Base-by-base conservation (phyloP, 2,329 filamentous ascomycete species). In the Pezicula radicicola region DNA sequence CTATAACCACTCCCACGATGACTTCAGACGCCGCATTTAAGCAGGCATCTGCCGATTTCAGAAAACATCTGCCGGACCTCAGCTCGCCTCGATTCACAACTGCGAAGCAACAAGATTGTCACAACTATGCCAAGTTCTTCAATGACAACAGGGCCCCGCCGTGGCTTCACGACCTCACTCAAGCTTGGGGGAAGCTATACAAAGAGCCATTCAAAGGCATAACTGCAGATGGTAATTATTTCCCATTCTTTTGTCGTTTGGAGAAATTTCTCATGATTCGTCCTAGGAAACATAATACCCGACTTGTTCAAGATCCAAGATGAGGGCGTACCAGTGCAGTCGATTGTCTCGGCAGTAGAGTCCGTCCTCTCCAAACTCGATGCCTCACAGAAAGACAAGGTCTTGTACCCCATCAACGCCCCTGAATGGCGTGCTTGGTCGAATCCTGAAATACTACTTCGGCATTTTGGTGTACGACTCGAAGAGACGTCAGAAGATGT, bases 101-200 rank as follows among this genome's bases (percentile, higher is more conserved):
- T 3, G 84, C 87, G 71, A 76, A 81, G 53, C 74, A 75, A 48
- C 84, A 88, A 64, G 76, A 85, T 64, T 76, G 81, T 3, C 77
- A 84, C 51, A 75, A 80, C 53, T 88, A 89, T 55, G 83, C 81
- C 0, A 76, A 6, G 77, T 70, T 3, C 87, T 89, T 63, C 80
- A 80, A 54, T 75, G 81, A 33, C 67, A 74, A 18, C 78, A 78
- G 1, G 70, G 73, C 42, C 12, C 86, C 87, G 0, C 85, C 87
- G 1, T 89, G 86, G 86, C 70, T 90, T 15, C 77, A 86, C 59
- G 79, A 72, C 0, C 66, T 87, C 0, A 77, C 83, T 0, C 84
- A 88, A 63, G 88, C 88, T 13, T 91, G 89, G 68, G 67, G 77
- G 16, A 91, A 91, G 62, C 87, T 87, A 8, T 51, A 85, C 2